A percentile compares a stretch with the other conserved stretches of the same genome.
Conservation (phyloP, 208 protist species). For the Plasmodiophora brassicae region DNA sequence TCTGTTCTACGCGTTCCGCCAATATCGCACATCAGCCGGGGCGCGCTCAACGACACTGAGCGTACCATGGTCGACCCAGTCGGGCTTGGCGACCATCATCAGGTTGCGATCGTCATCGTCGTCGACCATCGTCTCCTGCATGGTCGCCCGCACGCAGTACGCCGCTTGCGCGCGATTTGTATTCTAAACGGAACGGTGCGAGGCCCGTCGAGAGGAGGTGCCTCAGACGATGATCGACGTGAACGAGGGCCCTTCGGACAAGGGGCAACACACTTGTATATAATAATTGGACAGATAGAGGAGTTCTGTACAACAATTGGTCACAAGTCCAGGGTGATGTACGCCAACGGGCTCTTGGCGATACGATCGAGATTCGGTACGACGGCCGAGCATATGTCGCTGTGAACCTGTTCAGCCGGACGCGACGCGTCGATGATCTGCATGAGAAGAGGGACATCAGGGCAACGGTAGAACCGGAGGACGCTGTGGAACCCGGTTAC, state of each 20-base stretch:
- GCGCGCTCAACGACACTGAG: background rate
- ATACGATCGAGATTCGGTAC: background rate
- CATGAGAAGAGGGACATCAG: background rate
- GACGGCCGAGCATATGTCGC: background rate
- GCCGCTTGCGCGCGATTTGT: too few species aligned
- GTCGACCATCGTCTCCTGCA: background rate
- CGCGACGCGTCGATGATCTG: background rate
- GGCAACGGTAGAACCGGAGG: background rate
- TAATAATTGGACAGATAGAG: too few species aligned
- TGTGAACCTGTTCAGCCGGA: background rate
- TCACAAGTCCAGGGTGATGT: background rate
- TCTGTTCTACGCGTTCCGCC: too few species aligned
- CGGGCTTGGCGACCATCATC: background rate
- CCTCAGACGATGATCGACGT: too few species aligned
- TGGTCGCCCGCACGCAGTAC: too few species aligned
- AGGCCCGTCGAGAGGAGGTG: too few species aligned
- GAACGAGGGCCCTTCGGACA: too few species aligned
- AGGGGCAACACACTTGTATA: too few species aligned
- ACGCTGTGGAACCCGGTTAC: background rate
- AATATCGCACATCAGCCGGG: background rate
- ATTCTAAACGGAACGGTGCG: too few species aligned
- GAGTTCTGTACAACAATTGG: too few species aligned
- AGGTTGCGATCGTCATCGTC: background rate
- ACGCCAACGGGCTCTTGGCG: background rate
- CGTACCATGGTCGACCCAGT: constrained; percentile 5